Evolutionary conservation across 2,329 filamentous ascomycete species (phyloP).

Genomic region (Massarina eburnea): DNA sequence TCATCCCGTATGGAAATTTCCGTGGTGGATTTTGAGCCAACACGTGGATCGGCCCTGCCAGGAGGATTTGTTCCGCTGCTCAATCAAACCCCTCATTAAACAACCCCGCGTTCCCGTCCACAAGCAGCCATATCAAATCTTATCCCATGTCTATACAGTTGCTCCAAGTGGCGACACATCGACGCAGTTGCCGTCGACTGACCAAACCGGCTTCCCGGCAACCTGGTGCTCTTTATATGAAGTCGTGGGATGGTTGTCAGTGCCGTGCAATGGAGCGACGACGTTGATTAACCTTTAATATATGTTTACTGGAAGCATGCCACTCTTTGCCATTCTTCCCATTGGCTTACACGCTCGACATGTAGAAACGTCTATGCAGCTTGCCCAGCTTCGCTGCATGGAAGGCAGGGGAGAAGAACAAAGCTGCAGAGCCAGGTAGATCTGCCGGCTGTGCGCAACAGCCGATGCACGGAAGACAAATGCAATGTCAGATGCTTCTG

Average conservation of each 20-base stretch:
- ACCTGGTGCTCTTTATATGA: neutral
- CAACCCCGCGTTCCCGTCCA: slow-evolving; percentile 21
- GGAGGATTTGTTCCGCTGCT: neutral
- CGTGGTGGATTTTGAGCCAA: no score
- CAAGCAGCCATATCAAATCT: slow-evolving; percentile 14
- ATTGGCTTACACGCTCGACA: neutral
- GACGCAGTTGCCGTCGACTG: neutral
- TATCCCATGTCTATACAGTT: neutral
- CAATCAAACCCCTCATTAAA: slow-evolving; percentile 15
- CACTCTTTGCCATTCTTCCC: neutral
- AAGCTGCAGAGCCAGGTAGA: neutral
- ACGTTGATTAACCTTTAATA: neutral
- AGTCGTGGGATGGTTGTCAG: neutral
- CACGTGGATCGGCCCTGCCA: no score
- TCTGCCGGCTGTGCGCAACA: neutral
- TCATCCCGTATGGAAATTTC: no score
- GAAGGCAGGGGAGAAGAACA: neutral
- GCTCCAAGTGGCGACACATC: neutral
- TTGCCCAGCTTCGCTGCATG: neutral
- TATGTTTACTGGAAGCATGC: neutral
- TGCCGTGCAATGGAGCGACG: neutral
- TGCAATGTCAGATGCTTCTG: neutral
- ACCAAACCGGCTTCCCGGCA: neutral
- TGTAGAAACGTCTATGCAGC: neutral
- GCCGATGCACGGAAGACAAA: neutral